These are phyloP conservation scores for Sarocladiaceae sp. DNA, from an alignment of 2,329 filamentous ascomycete genomes.

Conservation along the genomic window DNA sequence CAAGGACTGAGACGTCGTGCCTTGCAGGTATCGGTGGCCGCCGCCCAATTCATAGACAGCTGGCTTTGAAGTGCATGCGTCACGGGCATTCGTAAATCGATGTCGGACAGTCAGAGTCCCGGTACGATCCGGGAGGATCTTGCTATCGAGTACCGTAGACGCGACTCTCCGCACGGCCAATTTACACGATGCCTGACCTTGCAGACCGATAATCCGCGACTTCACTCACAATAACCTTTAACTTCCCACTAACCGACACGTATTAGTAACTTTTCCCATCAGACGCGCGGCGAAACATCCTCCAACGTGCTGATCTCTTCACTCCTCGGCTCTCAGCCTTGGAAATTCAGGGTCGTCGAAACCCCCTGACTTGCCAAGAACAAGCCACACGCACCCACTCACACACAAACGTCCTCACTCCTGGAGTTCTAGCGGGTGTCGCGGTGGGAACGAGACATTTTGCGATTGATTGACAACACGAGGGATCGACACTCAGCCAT, in stretches of 20 bases:
- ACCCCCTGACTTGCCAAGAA: constrained; percentile 7
- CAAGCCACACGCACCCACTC: not conserved
- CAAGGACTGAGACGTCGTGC: not conserved
- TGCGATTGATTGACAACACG: not conserved
- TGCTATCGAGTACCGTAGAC: too few species aligned
- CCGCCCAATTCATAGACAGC: not conserved
- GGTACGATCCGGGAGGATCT: too few species aligned
- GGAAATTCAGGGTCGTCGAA: not conserved
- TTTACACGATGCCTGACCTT: too few species aligned
- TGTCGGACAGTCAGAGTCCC: too few species aligned
- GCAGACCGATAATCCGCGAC: too few species aligned
- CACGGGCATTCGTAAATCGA: not conserved
- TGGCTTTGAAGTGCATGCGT: not conserved
- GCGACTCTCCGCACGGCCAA: too few species aligned
- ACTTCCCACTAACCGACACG: too few species aligned
- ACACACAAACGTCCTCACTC: not conserved
- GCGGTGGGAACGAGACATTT: constrained; percentile 5
- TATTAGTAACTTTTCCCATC: not conserved
- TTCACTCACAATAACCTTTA: too few species aligned
- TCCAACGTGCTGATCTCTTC: not conserved
- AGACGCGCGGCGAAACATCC: constrained; percentile 5
- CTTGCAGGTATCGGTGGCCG: not conserved
- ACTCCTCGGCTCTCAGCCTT: not conserved
- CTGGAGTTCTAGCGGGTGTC: not conserved
- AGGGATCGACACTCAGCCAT: not conserved